Evolutionary conservation across 2,329 filamentous ascomycete species (phyloP).

Genomic region (Thelonectria olida): DNA sequence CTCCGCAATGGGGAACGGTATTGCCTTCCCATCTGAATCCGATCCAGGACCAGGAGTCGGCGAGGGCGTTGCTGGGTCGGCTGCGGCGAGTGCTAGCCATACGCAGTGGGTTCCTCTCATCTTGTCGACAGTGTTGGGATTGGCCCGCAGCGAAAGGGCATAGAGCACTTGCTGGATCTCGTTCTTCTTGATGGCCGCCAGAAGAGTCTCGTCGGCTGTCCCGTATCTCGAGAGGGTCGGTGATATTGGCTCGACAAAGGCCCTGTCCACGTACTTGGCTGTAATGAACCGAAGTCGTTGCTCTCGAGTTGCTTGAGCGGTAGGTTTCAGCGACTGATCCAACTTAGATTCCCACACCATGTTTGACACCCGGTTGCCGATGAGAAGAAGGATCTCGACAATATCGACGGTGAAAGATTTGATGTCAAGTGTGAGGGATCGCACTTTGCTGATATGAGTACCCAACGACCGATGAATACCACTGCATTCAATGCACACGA

Average conservation of each 20-base stretch:
- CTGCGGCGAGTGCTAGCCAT: conserved; percentile 90
- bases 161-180: conserved; percentile 95
- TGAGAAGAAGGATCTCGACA: conserved; percentile 88
- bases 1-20: conserved; percentile 89
- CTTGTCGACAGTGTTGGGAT: conserved; percentile 86
- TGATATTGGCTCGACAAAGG: conserved; percentile 82
- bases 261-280: conserved; percentile 87
- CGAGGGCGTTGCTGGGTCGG: conserved; percentile 84
- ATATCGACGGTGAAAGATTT: conserved; percentile 97
- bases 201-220: conserved; percentile 85
- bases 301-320: conserved; percentile 82
- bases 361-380: conserved; percentile 95
- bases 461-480: conserved; percentile 96
- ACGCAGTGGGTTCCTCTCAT: conserved; percentile 89
- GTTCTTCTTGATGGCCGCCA: conserved; percentile 95
- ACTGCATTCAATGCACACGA: conserved; percentile 97
- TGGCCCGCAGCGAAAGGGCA: conserved; percentile 84
- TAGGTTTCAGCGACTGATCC: conserved; percentile 77
- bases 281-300: conserved; percentile 96
- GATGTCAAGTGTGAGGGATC: conserved; percentile 93
- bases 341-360: conserved; percentile 94
- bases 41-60: conserved; percentile 54
- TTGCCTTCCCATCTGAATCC: conserved; percentile 59
- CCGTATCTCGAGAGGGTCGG: conserved; percentile 78
- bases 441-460: conserved; percentile 97